Conservation (phyloP, 2,329 filamentous ascomycete species). For the Neurospora sp. region DNA sequence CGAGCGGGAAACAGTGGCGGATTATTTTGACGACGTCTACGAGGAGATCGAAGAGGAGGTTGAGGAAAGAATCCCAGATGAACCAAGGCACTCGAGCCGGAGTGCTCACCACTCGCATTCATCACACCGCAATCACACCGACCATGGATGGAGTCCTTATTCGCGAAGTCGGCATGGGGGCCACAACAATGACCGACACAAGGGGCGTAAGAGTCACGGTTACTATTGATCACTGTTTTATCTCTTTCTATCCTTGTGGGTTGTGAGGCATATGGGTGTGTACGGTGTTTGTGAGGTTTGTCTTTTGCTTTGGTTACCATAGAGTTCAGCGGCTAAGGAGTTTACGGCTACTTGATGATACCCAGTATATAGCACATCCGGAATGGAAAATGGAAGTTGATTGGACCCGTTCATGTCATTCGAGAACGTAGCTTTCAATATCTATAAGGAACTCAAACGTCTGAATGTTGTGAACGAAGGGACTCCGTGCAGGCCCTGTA, state of each 20-base stretch:
- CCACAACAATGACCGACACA: conserved; percentile 12
- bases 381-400: background rate
- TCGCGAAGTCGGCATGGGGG: conserved; percentile 12
- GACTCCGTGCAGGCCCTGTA: too few relatives aligned
- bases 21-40: conserved; percentile 63
- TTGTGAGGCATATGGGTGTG: background rate
- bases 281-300: background rate
- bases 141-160: conserved; percentile 17
- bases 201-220: conserved; percentile 13
- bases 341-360: conserved; percentile 1
- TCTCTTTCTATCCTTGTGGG: background rate
- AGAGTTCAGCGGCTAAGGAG: background rate
- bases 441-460: background rate
- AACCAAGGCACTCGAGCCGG: conserved; percentile 10
- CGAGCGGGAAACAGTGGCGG: conserved; percentile 58
- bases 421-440: background rate
- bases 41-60: conserved; percentile 72
- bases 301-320: background rate
- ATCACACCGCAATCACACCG: conserved; percentile 9
- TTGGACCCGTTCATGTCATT: background rate
- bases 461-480: background rate
- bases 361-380: background rate
- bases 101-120: conserved; percentile 6
- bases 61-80: conserved; percentile 47
- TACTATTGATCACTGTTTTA: conserved; percentile 2